Conservation (phyloP, 306 rosid species). For the Hippophae rhamnoides region DNA sequence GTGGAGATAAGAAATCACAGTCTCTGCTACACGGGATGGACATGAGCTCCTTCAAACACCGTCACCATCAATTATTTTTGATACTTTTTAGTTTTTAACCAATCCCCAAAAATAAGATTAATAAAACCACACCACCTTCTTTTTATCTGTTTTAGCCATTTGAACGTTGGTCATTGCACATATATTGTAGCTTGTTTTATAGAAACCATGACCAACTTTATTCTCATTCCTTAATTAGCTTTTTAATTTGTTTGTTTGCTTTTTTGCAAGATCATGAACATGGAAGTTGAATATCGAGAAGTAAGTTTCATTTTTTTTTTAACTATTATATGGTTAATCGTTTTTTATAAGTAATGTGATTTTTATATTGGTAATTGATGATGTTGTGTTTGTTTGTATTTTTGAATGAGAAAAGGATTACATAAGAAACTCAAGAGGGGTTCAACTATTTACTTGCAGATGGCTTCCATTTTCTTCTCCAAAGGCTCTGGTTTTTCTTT, state of each 20-base stretch:
- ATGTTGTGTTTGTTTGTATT: not conserved
- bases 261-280: not conserved
- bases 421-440: conserved; percentile 55
- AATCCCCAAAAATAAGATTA: not conserved
- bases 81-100: not conserved
- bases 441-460: conserved; percentile 61
- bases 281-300: not conserved
- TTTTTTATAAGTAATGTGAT: not conserved
- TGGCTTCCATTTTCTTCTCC: conserved; percentile 72
- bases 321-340: not conserved
- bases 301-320: not conserved
- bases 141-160: not conserved
- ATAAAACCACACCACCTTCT: not conserved
- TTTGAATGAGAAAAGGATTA: conserved; percentile 35
- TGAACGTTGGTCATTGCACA: not conserved
- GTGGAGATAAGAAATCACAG: not conserved
- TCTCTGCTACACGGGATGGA: not conserved
- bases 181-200: not conserved
- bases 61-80: not conserved
- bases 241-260: not conserved
- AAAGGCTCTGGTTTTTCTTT: conserved; percentile 69
- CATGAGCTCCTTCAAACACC: not conserved
- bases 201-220: not conserved
- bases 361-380: not conserved
- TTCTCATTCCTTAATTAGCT: not conserved